Evolutionary conservation across 306 rosid species (phyloP), one percentile per base, ranked within the genome.

Genomic region (Betula pendula): DNA sequence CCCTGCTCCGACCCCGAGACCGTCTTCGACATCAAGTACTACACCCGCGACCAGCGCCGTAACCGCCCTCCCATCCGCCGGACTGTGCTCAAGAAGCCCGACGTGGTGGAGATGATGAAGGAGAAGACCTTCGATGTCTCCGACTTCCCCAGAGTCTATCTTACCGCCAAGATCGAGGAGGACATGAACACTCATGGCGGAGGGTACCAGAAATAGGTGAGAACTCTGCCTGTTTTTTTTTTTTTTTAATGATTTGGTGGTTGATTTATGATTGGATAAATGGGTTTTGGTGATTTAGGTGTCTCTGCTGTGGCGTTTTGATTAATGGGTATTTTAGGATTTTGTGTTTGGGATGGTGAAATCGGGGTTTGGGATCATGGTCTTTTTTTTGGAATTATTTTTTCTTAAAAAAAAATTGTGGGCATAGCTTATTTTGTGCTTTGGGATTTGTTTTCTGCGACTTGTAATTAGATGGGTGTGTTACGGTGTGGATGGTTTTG

Each of bases 1-100:
- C 99, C 99, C 58, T 29, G 70, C 76, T 89, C 99, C 76, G 53
- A 87, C 72, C 99, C 99, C 8, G 96, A 96, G 77, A 85, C 89
- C 58, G 99, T 92, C 1, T 96, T 71, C 84, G 98, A 96, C 70
- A 92, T 96, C 81, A 96, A 96, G 77, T 96, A 96, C 83, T 86
- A 68, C 81, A 16, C 80, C 11, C 90, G 99, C 33, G 99, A 95
- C 70, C 99, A 91, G 86, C 91, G 98, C 43, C 99, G 99, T 38
- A 92, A 96, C 85, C 99, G 97, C 15, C 98, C 97, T 51, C 98
- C 98, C 14, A 87, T 86, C 27, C 77, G 81, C 16, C 97, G 94
- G 73, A 88, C 91, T 1, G 20, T 92, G 48, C 84, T 86, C 77
- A 90, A 75, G 89, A 92, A 91, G 70, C 73, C 90, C 24, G 94